Conservation (phyloP, 202 grass and related monocot species). For the Setaria italica region DNA sequence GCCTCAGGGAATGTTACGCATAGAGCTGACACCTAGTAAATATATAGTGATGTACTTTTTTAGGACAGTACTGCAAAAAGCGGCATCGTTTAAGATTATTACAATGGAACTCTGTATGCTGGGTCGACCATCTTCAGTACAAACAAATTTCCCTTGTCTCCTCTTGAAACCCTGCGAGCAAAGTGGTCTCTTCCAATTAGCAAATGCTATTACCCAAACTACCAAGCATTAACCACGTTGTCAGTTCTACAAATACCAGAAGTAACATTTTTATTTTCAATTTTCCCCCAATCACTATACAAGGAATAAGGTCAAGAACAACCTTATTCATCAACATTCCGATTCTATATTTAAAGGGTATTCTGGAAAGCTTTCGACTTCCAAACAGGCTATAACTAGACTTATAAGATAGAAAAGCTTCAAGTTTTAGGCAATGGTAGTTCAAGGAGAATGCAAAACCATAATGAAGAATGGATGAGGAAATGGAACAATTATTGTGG, state of each 20-base stretch:
- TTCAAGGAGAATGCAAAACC: slow-evolving; percentile 27
- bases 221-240: background rate
- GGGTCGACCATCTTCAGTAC: slow-evolving; percentile 89
- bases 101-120: slow-evolving; percentile 80
- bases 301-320: background rate
- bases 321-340: background rate
- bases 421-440: background rate
- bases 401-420: background rate
- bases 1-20: slow-evolving; percentile 15
- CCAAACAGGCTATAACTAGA: background rate
- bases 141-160: slow-evolving; percentile 93
- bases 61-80: background rate
- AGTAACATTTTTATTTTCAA: too few relatives aligned
- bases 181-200: slow-evolving; percentile 37
- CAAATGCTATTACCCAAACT: background rate
- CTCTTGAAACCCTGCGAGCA: slow-evolving; percentile 80
- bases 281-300: background rate
- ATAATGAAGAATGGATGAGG: background rate
- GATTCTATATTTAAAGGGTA: background rate
- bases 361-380: background rate
- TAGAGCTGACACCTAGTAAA: slow-evolving; percentile 2
- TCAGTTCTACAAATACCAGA: slow-evolving; percentile 15
- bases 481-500: slow-evolving; percentile 10
- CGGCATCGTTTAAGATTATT: slow-evolving; percentile 29
- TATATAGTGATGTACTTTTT: background rate